A percentile compares a stretch with the other conserved stretches of the same genome.
phyloP scores from a whole-genome alignment of 768 basidiomycete species.

The Tricholoma terreum region DNA sequence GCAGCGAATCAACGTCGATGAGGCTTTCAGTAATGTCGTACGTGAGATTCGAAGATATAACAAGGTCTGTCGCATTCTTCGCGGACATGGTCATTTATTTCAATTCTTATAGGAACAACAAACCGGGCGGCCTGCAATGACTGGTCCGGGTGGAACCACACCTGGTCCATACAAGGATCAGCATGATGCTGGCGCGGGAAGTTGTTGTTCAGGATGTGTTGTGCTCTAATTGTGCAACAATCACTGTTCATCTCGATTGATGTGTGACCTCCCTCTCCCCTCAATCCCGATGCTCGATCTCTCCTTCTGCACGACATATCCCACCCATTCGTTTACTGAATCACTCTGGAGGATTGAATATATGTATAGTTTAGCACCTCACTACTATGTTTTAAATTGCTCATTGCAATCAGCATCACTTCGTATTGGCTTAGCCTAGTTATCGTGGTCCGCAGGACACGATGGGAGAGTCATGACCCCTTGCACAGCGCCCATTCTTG shows the following conservation, averaged over 20 bases:
- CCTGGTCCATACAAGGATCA: slow-evolving; percentile 52
- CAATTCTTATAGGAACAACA: slow-evolving; percentile 59
- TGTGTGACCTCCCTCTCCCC: slow-evolving; percentile 5
- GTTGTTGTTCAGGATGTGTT: slow-evolving; percentile 72
- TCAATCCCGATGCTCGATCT: slow-evolving; percentile 30
- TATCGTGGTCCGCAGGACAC: no score
- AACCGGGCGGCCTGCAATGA: slow-evolving; percentile 64
- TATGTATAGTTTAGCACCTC: slow-evolving; percentile 3
- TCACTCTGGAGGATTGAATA: background rate
- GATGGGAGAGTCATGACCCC: no score
- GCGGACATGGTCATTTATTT: background rate
- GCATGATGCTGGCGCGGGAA: slow-evolving; percentile 49
- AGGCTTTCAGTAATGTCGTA: slow-evolving; percentile 91
- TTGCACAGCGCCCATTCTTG: no score
- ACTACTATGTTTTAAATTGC: background rate
- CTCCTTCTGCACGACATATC: background rate
- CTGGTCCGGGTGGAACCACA: slow-evolving; percentile 38
- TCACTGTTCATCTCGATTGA: background rate
- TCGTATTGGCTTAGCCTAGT: no score
- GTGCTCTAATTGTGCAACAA: slow-evolving; percentile 40
- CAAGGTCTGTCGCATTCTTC: slow-evolving; percentile 51
- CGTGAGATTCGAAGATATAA: slow-evolving; percentile 93
- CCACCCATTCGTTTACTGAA: background rate
- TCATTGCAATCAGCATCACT: no score
- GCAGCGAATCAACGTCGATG: slow-evolving; percentile 94